Percentiles rank a stretch among this genome's conserved stretches.
These are phyloP conservation scores for Schizosaccharomyces lindneri DNA, from an alignment of 805 yeast genomes.

Conservation along the genomic window DNA sequence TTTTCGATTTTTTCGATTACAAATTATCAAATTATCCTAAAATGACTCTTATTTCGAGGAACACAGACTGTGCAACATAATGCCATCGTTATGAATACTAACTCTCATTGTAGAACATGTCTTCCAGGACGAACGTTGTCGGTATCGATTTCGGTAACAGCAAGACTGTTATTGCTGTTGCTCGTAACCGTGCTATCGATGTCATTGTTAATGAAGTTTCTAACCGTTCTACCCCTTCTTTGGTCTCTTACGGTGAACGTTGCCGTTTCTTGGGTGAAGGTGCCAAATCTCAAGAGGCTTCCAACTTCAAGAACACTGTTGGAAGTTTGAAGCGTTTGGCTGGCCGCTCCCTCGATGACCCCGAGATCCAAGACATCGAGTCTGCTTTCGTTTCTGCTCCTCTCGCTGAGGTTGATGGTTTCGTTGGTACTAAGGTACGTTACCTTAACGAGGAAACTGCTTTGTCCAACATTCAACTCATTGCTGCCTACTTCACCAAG, in stretches of 20 bases:
- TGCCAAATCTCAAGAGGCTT: conserved; percentile 88
- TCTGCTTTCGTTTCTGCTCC: conserved; percentile 47
- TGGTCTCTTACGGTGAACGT: conserved; percentile 77
- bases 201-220: conserved; percentile 95
- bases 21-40: too few relatives aligned
- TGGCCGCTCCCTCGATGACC: conserved; percentile 51
- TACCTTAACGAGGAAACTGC: conserved; percentile 53
- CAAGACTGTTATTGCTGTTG: conserved; percentile 84
- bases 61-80: too few relatives aligned
- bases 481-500: conserved; percentile 87
- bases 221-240: conserved; percentile 80
- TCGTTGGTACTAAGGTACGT: conserved; percentile 65
- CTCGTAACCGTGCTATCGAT: conserved; percentile 95
- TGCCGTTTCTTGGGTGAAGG: conserved; percentile 84
- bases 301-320: conserved; percentile 88
- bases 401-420: conserved; percentile 39
- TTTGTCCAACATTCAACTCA: conserved; percentile 70
- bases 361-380: conserved; percentile 47
- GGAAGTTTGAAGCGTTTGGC: conserved; percentile 81
- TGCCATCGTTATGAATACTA: too few relatives aligned
- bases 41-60: too few relatives aligned
- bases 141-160: conserved; percentile 75
- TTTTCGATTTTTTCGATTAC: too few relatives aligned
- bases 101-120: not conserved
- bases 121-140: conserved; percentile 1